phyloP scores from a whole-genome alignment of 2,329 filamentous ascomycete genomes.

The Aspergillus sergii region DNA sequence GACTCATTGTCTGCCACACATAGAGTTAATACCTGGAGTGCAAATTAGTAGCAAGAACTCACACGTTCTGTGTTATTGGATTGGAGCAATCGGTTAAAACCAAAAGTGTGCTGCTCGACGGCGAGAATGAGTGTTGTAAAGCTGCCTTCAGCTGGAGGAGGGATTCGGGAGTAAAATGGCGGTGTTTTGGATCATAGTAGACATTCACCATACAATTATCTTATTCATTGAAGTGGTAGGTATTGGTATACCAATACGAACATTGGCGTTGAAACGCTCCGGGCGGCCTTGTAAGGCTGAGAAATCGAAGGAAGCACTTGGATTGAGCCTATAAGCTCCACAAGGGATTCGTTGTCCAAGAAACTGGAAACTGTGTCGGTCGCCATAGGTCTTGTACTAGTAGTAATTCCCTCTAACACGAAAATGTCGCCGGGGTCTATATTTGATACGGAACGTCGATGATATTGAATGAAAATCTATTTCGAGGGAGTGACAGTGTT shows the following conservation, averaged over 20 bases:
- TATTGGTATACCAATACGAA: background rate
- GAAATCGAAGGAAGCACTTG: background rate
- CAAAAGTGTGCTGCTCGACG: background rate
- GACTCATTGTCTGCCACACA: background rate
- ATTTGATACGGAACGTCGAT: background rate
- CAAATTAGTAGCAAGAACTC: no score
- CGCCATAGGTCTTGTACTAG: no score
- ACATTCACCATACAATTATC: background rate
- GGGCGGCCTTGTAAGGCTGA: background rate
- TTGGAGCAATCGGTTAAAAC: no score
- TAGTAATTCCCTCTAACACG: background rate
- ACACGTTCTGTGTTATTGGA: background rate
- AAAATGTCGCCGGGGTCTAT: background rate
- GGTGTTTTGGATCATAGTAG: no score
- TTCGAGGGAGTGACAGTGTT: background rate
- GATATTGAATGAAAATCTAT: no score
- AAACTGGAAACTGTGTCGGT: no score
- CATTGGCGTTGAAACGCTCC: background rate
- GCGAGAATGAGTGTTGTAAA: background rate
- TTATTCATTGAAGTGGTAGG: background rate
- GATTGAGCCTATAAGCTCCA: background rate
- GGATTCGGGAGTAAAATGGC: no score
- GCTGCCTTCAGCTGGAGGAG: no score
- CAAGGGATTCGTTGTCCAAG: background rate
- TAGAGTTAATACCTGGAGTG: no score